Evolutionary conservation across 441 rosid genomes (phyloP).

Genomic region (Dalechampia spathulata): DNA sequence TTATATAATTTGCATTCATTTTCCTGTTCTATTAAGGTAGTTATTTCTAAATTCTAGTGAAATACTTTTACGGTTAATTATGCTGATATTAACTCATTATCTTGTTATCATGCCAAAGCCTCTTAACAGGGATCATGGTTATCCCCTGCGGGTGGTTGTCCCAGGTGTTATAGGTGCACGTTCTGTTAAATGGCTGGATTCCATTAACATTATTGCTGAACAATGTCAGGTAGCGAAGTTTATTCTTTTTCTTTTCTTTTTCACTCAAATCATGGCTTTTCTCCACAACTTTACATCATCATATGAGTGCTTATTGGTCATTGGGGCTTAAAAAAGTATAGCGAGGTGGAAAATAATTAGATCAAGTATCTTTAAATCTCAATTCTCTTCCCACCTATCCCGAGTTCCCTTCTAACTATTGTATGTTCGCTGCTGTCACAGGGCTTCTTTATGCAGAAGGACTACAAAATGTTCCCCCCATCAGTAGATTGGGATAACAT

Average conservation of each 20-base stretch:
- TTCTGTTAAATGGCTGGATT: conserved; percentile 97
- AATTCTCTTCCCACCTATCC: not conserved
- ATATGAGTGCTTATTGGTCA: not conserved
- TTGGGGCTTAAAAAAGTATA: not conserved
- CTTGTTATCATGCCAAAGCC: conserved; percentile 34
- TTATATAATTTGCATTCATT: not conserved
- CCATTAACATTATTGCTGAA: conserved; percentile 70
- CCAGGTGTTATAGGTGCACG: conserved; percentile 99
- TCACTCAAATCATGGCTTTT: not conserved
- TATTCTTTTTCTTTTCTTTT: not conserved
- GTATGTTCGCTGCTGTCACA: conserved; percentile 19
- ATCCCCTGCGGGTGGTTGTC: conserved; percentile 81
- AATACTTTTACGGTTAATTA: not conserved
- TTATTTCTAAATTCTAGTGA: not conserved
- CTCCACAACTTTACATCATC: not conserved
- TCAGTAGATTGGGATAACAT: conserved; percentile 92
- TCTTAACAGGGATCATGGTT: conserved; percentile 95
- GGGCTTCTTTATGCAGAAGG: conserved; percentile 99
- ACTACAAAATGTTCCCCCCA: conserved; percentile 98
- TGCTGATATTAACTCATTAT: conserved; percentile 7
- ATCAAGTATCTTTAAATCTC: not conserved
- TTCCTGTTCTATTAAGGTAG: too few relatives aligned
- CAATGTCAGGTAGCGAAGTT: conserved; percentile 65
- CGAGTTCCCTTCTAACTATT: not conserved
- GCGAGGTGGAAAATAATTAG: not conserved